Base-by-base conservation (phyloP, 2,329 filamentous ascomycete genomes). In the Epicoccum sorghinum region DNA sequence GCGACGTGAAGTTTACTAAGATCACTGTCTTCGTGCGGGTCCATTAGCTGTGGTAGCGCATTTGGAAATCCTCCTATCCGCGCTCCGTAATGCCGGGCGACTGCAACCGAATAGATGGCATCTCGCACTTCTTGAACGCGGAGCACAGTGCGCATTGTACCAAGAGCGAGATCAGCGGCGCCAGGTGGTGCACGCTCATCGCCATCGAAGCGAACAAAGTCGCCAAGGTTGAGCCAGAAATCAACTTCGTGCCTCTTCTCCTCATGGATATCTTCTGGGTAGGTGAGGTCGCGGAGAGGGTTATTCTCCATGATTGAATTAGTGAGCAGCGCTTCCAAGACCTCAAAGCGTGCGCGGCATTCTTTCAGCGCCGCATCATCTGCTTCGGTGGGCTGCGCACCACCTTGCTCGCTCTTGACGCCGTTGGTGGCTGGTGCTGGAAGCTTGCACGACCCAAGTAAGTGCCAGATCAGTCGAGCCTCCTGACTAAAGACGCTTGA, bases 71-170 rank as follows among this genome's bases (percentile, higher is more conserved):
- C 76, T 13, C 75, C 71, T 55, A 78, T 69, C 12, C 86, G 84
- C 29, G 86, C 86, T 40, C 89, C 87, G 44, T 92, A 81, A 58
- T 93, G 86, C 24, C 91, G 86, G 13, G 89, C 86, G 50, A 96
- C 85, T 7, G 90, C 90, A 61, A 96, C 88, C 0, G 90, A 95
- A 75, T 96, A 96, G 52, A 97, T 84, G 14, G 96, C 88, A 71
- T 97, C 92, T 47, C 93, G 86, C 67, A 93, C 95, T 76, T 97
- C 93, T 23, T 88, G 84, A 42, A 89, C 89, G 62, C 91, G 89
- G 10, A 96, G 81, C 22, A 93, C 80, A 51, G 82, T 82, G 29
- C 91, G 86, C 73, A 91, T 84, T 46, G 82, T 82, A 4, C 75
- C 75, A 27, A 96, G 78, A 1, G 85, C 83, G 24, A 86, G 82